phyloP scores from a whole-genome alignment of 352 stramenopile genomes.

The Globisporangium cederbergense region DNA sequence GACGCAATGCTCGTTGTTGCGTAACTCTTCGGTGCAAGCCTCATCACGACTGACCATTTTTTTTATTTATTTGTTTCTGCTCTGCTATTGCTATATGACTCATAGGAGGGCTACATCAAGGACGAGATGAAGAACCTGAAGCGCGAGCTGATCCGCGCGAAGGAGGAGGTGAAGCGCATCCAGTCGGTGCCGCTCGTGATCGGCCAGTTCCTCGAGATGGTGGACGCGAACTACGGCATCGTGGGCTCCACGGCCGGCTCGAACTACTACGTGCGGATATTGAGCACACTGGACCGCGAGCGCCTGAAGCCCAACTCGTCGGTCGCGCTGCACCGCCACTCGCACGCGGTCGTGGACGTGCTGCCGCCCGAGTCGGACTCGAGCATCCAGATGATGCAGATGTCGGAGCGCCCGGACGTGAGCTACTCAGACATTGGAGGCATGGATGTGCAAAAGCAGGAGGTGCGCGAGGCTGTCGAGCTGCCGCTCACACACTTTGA shows the following conservation, averaged over 20 bases:
- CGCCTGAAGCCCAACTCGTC: slow-evolving; percentile 98
- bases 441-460: slow-evolving; percentile 99
- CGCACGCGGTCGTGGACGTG: slow-evolving; percentile 98
- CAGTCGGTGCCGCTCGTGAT: slow-evolving; percentile 99
- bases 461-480: slow-evolving; percentile 99
- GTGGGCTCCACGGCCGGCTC: slow-evolving; percentile 96
- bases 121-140: slow-evolving; percentile 99
- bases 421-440: slow-evolving; percentile 96
- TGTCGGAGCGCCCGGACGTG: slow-evolving; percentile 98
- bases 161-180: slow-evolving; percentile 99
- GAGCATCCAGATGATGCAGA: slow-evolving; percentile 98
- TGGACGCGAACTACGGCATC: slow-evolving; percentile 99
- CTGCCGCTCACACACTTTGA: slow-evolving; percentile 99
- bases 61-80: neutral
- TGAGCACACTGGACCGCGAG: slow-evolving; percentile 98
- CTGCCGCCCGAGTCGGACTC: slow-evolving; percentile 98
- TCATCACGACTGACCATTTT: neutral
- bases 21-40: neutral
- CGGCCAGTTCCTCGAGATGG: slow-evolving; percentile 99
- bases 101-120: slow-evolving; percentile 98
- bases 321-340: slow-evolving; percentile 98
- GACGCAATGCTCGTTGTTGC: neutral
- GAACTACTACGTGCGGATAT: slow-evolving; percentile 99
- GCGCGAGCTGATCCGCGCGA: slow-evolving; percentile 97
- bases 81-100: neutral